Evolutionary conservation across 352 stramenopile species (phyloP), one percentile per base, ranked within the genome.

Genomic region (Phytopythium chamaehyphon): DNA sequence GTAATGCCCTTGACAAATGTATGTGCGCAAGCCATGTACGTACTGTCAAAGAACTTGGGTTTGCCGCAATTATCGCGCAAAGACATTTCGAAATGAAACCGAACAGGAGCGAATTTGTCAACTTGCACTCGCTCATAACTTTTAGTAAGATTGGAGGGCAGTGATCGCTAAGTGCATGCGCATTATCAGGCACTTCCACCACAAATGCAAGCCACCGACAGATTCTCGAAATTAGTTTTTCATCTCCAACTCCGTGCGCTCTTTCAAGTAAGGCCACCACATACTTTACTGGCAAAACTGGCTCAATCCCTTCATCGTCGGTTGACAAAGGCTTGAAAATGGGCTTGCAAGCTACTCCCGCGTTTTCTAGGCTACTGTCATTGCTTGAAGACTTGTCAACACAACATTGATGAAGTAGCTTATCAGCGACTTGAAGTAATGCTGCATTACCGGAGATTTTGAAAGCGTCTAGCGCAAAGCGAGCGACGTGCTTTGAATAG

Each of bases 351-450:
- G 5, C 9, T 33, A 9, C 5, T 33, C 5, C 28, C 5, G 9
- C 28, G 5, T 33, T 33, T 9, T 9, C 28, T 10, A 9, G 28
- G 28, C 28, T n/a, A 12, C 18, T 16, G 40, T 33, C n/a, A 4
- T n/a, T 12, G 2, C 2, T 14, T 1, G 5, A 54, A 18, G 21
- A 9, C 22, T 37, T 35, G 37, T 45, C 36, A 5, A 38, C 28
- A 23, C 46, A 51, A 23, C 73, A 83, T 3, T 86, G 33, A 43
- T 89, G 75, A 4, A 89, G 57, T 10, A 89, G 44, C 26, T 85
- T 89, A 39, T 89, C 78, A 1, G 62, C 61, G 0, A 76, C 67
- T 62, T 89, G 78, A 39, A 80, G 57, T 5, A 87, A 61, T 2
- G 55, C 40, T 3, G 51, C n/a, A 5, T 69, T 54, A 0, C 62